Evolutionary conservation across 305 asterid genomes (phyloP), one percentile per base, ranked within the genome.

Genomic region (Rubia balearica): DNA sequence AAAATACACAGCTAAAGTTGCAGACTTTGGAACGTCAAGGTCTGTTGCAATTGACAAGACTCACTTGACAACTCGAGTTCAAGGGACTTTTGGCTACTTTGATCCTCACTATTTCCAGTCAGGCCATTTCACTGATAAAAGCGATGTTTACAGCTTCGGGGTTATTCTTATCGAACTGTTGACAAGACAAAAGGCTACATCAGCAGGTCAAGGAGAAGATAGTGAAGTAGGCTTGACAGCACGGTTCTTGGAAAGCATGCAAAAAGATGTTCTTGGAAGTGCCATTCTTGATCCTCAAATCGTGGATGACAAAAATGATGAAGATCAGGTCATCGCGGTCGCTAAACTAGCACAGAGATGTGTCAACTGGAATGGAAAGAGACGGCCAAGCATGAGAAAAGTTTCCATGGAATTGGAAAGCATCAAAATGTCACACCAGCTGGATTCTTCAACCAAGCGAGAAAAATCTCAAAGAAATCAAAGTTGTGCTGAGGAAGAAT

Each of bases 161-260:
- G 64, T 59, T 24, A 36, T 59, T 59, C 64, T 59, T 59, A 59
- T 59, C 6, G 64, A 59, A 59, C 64, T 59, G n/a, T 59, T 59
- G 64, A 59, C 64, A 22, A 9, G 64, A 59, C 64, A 21, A 8
- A 59, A 59, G 64, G 17, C 64, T 1, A 59, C 9, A 14, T 59
- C 64, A 22, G 7, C 64, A 59, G 40, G 38, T 9, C 16, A 22
- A 3, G 64, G 64, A 59, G 64, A 59, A 22, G 40, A 24, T 19
- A 6, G 24, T 6, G 62, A 57, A 19, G 9, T 21, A 57, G 62
- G 62, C 6, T 27, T 57, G 12, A 40, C 64, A 59, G 14, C 16
- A 22, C 22, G 64, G 64, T 59, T 59, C 16, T 10, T 59, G 7
- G 38, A 59, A 22, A 22, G 38, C 64, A 22, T 59, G 64, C 41